Conservation (phyloP, 2,329 filamentous ascomycete genomes). For the Trichoderma asperellum region DNA sequence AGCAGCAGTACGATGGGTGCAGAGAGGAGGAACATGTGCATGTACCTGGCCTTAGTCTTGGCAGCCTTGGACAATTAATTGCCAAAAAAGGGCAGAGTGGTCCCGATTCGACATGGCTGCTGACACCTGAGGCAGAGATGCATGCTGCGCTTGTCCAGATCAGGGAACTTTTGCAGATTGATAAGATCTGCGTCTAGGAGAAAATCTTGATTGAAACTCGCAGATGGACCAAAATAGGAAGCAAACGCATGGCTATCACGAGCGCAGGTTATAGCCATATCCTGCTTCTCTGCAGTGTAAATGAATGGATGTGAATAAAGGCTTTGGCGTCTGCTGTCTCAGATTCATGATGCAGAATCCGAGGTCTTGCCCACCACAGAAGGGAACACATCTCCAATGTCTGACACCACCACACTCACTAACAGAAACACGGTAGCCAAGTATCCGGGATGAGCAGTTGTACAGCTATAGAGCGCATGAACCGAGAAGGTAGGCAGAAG, state of each 20-base stretch:
- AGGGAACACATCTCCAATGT: not conserved
- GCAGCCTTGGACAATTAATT: not conserved
- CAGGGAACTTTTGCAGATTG: not conserved
- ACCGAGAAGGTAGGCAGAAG: not conserved
- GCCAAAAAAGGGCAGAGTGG: not conserved
- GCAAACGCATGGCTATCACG: not conserved
- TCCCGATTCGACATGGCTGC: not conserved
- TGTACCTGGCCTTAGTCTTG: not conserved
- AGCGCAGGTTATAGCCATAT: not conserved
- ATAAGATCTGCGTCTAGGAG: conserved; percentile 15
- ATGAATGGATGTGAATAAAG: not conserved
- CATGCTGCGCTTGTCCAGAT: not conserved
- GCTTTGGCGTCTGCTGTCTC: not conserved
- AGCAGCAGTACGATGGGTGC: not conserved
- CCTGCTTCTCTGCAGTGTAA: not conserved
- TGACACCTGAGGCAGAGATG: not conserved
- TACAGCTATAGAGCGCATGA: not conserved
- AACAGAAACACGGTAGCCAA: not conserved
- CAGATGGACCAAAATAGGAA: not conserved
- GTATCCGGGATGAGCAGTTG: not conserved
- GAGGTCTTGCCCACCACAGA: not conserved
- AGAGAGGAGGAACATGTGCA: not conserved
- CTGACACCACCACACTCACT: not conserved
- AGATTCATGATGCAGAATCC: not conserved
- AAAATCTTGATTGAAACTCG: not conserved